Evolutionary conservation across 164 flowering plant genomes (phyloP).

Genomic region (Vitis rupestris): DNA sequence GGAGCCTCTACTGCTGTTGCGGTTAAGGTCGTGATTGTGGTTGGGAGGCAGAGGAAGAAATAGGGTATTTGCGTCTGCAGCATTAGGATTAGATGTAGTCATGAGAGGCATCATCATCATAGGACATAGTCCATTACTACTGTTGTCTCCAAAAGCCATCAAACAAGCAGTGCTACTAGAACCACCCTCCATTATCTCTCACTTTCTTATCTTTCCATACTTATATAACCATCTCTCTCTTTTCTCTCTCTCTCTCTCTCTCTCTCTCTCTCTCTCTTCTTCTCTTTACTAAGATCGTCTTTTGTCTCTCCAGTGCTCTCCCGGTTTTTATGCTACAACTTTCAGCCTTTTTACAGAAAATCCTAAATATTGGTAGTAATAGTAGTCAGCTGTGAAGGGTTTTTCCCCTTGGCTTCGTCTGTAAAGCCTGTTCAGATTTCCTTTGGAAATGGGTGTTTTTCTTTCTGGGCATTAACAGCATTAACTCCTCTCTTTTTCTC

Average conservation of each 20-base stretch:
- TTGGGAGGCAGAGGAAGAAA: slow-evolving; percentile 23
- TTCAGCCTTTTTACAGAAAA: slow-evolving; percentile 57
- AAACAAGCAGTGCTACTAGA: slow-evolving; percentile 34
- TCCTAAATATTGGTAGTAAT: slow-evolving; percentile 37
- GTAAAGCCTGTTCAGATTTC: slow-evolving; percentile 25
- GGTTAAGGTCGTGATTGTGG: slow-evolving; percentile 16
- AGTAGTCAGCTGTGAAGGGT: slow-evolving; percentile 12
- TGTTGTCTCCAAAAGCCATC: slow-evolving; percentile 60
- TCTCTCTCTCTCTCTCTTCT: slow-evolving; percentile 8
- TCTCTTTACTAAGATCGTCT: slow-evolving; percentile 10
- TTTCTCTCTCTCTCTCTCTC: slow-evolving; percentile 8
- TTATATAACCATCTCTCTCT: neutral
- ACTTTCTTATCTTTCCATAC: slow-evolving; percentile 11
- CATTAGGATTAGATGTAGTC: slow-evolving; percentile 18
- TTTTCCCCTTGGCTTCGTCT: slow-evolving; percentile 18
- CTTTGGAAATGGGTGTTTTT: slow-evolving; percentile 34
- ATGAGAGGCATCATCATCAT: slow-evolving; percentile 52
- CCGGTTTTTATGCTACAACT: slow-evolving; percentile 64
- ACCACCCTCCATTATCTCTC: slow-evolving; percentile 50
- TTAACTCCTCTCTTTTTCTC: slow-evolving; percentile 6
- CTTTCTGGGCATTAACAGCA: slow-evolving; percentile 17
- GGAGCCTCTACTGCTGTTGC: slow-evolving; percentile 13
- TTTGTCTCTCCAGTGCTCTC: slow-evolving; percentile 28
- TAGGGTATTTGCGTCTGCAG: slow-evolving; percentile 14
- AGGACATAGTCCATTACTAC: slow-evolving; percentile 30